Percentiles rank a stretch among this genome's conserved stretches.
Conservation (phyloP, 2,329 filamentous ascomycete species). For the Calonectria multiphialidica region DNA sequence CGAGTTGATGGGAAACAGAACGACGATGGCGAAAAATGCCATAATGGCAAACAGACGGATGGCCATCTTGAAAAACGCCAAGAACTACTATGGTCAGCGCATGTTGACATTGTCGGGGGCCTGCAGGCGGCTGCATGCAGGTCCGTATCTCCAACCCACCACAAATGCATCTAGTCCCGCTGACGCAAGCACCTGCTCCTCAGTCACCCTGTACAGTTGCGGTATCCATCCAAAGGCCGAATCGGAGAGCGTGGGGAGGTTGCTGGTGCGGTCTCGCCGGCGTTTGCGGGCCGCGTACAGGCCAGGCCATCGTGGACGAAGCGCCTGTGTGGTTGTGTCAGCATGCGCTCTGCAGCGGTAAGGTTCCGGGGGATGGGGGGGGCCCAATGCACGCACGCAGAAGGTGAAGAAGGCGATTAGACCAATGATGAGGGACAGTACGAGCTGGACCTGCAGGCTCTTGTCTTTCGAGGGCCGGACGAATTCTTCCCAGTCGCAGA, state of each 20-base stretch:
- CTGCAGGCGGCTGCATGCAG: neutral
- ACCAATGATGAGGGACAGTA: conserved; percentile 79
- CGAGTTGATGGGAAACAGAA: conserved; percentile 89
- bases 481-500: conserved; percentile 40
- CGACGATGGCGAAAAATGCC: conserved; percentile 82
- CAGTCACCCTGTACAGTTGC: conserved; percentile 83
- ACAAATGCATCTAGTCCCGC: conserved; percentile 97
- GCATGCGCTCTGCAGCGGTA: neutral
- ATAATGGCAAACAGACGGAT: conserved; percentile 85
- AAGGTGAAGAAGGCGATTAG: conserved; percentile 80
- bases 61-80: conserved; percentile 96
- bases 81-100: conserved; percentile 67
- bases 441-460: conserved; percentile 73
- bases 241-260: conserved; percentile 83
- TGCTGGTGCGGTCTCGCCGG: conserved; percentile 68
- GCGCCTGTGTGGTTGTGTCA: conserved; percentile 62
- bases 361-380: neutral
- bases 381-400: conserved; percentile 66
- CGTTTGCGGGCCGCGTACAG: conserved; percentile 92
- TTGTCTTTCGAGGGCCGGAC: conserved; percentile 48
- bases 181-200: conserved; percentile 89
- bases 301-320: conserved; percentile 91
- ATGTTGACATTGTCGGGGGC: neutral
- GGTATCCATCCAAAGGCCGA: conserved; percentile 95
- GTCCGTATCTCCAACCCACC: conserved; percentile 58